Evolutionary conservation across 2,329 filamentous ascomycete genomes (phyloP), one percentile per base, ranked within the genome.

Genomic region (Aspergillus hiratsukae): DNA sequence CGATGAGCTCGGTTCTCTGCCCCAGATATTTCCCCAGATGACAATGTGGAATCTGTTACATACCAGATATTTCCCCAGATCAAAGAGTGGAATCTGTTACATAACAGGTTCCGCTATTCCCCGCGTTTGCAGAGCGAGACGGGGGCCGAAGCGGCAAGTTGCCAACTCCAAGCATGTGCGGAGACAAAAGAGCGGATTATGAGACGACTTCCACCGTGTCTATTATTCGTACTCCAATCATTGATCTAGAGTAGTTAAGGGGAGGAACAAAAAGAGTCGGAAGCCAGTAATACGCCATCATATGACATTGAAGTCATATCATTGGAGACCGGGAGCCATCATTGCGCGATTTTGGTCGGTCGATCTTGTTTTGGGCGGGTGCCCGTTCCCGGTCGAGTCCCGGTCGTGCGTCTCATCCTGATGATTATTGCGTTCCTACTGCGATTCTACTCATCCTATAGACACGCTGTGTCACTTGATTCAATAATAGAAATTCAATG

Each of bases 51-150:
- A 23, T 23, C 23, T 23, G 23, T 23, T 23, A 23, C 23, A 23
- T 23, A 23, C 23, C 23, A 23, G 23, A 23, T 23, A 23, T 23
- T 23, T 59, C 53, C 50, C 54, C 48, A 51, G 58, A 59, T 48
- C 46, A 31, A 40, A 50, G 49, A 49, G 65, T 69, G 67, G 64
- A 69, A 69, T 59, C 64, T 64, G 61, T 69, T 69, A 69, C 58
- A 54, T 69, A 69, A 69, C 57, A 64, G 54, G 57, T 48, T 67
- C 49, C 49, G 51, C 53, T 53, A 17, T 51, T 56, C 67, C 66
- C 67, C 66, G 61, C 66, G 66, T 63, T 68, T 58, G 52, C 25
- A 49, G 17, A 41, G 40, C 27, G 29, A 11, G 35, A 48, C 45
- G 54, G 54, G 35, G 49, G 49, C 41, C 53, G 53, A 53, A 61